A percentile compares a stretch with the other conserved stretches of the same genome.
These are phyloP conservation scores for Aspergillus quadrilineatus DNA, from an alignment of 2,329 filamentous ascomycete species.

Conservation along the genomic window DNA sequence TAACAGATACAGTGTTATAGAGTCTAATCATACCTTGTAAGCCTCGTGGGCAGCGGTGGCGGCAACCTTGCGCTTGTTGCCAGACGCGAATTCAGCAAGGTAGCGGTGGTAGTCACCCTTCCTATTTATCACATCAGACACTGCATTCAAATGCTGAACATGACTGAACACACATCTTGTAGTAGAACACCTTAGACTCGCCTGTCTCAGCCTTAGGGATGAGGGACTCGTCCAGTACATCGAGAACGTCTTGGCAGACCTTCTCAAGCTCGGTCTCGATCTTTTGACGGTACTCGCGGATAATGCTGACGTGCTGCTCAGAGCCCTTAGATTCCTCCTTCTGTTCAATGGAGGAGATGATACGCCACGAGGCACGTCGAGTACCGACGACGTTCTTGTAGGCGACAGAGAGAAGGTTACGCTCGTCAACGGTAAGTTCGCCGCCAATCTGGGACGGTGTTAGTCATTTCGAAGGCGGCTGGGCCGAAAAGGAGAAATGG, in stretches of 20 bases:
- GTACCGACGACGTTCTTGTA: slow-evolving; percentile 99
- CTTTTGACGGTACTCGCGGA: slow-evolving; percentile 97
- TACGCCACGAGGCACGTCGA: slow-evolving; percentile 97
- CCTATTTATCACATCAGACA: slow-evolving; percentile 68
- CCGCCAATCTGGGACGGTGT: slow-evolving; percentile 56
- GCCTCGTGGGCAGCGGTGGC: slow-evolving; percentile 94
- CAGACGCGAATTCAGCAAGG: slow-evolving; percentile 92
- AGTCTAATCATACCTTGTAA: slow-evolving; percentile 72
- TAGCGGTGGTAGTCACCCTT: slow-evolving; percentile 99
- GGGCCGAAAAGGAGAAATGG: slow-evolving; percentile 9
- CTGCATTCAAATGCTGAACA: slow-evolving; percentile 62
- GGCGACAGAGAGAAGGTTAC: slow-evolving; percentile 94
- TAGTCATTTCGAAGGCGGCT: slow-evolving; percentile 16
- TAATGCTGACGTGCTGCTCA: slow-evolving; percentile 89
- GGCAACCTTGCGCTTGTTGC: slow-evolving; percentile 92
- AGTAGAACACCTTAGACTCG: slow-evolving; percentile 99
- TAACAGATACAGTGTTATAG: neutral
- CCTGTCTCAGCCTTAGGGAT: slow-evolving; percentile 95
- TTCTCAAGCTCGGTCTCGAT: slow-evolving; percentile 96
- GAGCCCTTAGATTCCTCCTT: slow-evolving; percentile 99
- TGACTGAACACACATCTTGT: slow-evolving; percentile 86
- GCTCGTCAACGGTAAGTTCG: slow-evolving; percentile 68
- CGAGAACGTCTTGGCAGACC: slow-evolving; percentile 96
- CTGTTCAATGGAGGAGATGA: slow-evolving; percentile 99
- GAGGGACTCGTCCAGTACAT: slow-evolving; percentile 87